A percentile compares a stretch with the other conserved stretches of the same genome.
Conservation (phyloP, 129 eudicot species). For the Pittosporum tobira region DNA sequence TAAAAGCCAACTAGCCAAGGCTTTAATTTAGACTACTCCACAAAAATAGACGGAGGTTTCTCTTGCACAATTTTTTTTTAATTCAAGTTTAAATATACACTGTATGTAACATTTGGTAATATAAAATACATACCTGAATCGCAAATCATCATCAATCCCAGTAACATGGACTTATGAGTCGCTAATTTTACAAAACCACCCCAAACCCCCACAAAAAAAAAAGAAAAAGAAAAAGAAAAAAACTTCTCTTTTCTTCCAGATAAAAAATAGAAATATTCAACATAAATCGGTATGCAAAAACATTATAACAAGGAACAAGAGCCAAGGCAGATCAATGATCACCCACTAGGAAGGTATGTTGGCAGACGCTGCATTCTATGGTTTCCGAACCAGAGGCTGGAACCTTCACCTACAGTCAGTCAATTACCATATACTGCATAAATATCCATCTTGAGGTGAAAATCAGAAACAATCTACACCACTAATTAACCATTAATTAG, state of each 20-base stretch:
- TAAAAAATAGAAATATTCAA: neutral
- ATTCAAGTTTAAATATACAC: too few species aligned
- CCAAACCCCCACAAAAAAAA: too few species aligned
- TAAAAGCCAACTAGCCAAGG: too few species aligned
- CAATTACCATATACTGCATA: neutral
- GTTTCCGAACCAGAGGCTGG: constrained; percentile 69
- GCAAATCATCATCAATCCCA: neutral
- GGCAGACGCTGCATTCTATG: constrained; percentile 78
- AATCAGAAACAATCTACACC: too few species aligned
- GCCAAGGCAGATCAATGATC: constrained; percentile 27
- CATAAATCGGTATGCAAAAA: too few species aligned
- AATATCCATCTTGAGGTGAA: constrained; percentile 3
- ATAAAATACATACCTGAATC: neutral
- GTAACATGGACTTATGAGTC: neutral
- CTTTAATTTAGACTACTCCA: too few species aligned
- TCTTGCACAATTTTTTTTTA: too few species aligned
- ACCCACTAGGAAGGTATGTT: constrained; percentile 67
- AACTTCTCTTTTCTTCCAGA: too few species aligned
- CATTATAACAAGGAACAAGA: constrained; percentile 2
- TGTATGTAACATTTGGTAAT: too few species aligned
- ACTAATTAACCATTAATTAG: neutral
- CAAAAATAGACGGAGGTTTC: too few species aligned
- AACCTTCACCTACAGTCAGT: constrained; percentile 51
- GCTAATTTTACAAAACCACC: neutral
- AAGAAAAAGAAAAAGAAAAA: too few species aligned